phyloP scores from a whole-genome alignment of 139 green algal genomes.

The Chlamydomonas urium region DNA sequence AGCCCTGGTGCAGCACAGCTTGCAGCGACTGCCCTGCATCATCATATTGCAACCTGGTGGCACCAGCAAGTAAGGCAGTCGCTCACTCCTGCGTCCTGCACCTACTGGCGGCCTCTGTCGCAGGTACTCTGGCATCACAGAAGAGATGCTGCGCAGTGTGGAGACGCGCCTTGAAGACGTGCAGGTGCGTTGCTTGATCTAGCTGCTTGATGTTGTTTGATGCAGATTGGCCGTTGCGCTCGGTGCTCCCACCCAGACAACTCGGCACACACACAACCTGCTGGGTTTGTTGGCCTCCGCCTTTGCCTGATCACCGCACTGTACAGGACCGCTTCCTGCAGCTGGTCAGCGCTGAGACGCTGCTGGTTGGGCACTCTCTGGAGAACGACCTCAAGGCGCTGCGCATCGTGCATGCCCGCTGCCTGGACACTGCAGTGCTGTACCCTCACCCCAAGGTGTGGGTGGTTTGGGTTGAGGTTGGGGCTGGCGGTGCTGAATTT shows the following conservation, averaged over 20 bases:
- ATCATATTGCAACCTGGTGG: too few relatives aligned
- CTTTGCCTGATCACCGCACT: too few relatives aligned
- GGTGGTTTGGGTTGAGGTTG: too few relatives aligned
- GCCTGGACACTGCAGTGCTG: conserved; percentile 77
- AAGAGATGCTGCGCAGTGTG: conserved; percentile 60
- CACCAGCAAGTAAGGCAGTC: conserved; percentile 60
- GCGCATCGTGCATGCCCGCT: conserved; percentile 53
- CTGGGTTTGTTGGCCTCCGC: too few relatives aligned
- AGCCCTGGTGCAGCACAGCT: too few relatives aligned
- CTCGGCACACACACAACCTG: neutral
- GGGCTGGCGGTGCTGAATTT: too few relatives aligned
- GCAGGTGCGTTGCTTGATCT: conserved; percentile 36
- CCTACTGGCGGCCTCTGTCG: too few relatives aligned
- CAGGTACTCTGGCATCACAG: conserved; percentile 67
- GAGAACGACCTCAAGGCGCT: conserved; percentile 85
- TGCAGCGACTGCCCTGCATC: too few relatives aligned
- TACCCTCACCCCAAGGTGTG: conserved; percentile 77
- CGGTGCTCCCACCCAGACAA: neutral
- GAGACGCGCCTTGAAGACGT: conserved; percentile 62
- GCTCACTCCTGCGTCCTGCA: too few relatives aligned
- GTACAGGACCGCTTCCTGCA: conserved; percentile 28
- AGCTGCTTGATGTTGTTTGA: too few relatives aligned
- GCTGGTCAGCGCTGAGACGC: conserved; percentile 56
- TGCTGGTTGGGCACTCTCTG: conserved; percentile 87
- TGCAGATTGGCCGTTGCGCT: too few relatives aligned